phyloP scores from a whole-genome alignment of 208 protist species.

The Zelonia costaricensis region DNA sequence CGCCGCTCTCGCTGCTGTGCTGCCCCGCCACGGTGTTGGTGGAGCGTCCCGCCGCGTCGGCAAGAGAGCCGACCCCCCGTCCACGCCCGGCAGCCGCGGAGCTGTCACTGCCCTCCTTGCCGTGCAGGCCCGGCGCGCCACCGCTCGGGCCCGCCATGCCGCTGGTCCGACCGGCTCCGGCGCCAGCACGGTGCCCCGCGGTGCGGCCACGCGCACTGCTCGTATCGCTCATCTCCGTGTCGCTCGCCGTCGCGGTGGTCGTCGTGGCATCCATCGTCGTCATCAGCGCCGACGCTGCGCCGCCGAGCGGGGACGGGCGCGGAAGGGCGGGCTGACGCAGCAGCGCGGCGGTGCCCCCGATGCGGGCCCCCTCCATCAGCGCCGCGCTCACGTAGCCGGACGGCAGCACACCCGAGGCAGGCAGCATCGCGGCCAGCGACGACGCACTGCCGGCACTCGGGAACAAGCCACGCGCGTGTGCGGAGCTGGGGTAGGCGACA shows the following conservation, averaged over 20 bases:
- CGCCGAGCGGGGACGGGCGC: constrained; percentile 2
- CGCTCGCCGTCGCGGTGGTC: constrained; percentile 12
- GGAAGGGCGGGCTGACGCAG: constrained; percentile 16
- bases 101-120: background rate
- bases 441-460: background rate
- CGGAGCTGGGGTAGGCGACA: too few relatives aligned
- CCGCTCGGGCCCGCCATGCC: too few relatives aligned
- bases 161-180: too few relatives aligned
- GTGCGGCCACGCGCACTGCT: background rate
- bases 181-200: too few relatives aligned
- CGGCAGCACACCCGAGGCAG: constrained; percentile 12
- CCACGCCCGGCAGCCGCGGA: background rate
- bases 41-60: background rate
- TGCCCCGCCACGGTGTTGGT: background rate
- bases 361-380: constrained; percentile 15
- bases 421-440: constrained; percentile 7
- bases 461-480: too few relatives aligned
- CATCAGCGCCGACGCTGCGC: background rate
- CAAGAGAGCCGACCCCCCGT: too few relatives aligned
- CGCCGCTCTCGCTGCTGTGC: background rate
- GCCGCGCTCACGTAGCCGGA: constrained; percentile 32
- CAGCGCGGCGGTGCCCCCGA: constrained; percentile 3
- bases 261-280: background rate
- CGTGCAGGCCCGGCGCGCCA: too few relatives aligned
- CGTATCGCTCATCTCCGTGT: constrained; percentile 18